These are phyloP conservation scores for Aspergillus cavernicola DNA, from an alignment of 495 filamentous ascomycete genomes.

Conservation along the genomic window DNA sequence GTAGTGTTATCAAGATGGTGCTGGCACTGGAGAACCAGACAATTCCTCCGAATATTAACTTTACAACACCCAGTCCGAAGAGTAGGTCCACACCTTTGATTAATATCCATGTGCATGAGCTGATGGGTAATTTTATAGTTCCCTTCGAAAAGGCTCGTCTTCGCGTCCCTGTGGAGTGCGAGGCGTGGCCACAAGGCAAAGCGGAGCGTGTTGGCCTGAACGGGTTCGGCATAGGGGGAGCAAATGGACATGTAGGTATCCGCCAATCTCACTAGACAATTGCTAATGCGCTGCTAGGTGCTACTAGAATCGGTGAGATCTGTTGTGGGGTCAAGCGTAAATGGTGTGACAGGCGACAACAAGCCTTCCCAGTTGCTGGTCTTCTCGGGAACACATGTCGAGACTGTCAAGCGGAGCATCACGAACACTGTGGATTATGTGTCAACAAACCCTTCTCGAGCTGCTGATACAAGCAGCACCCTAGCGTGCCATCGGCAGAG, in stretches of 20 bases:
- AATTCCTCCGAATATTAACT: slow-evolving; percentile 49
- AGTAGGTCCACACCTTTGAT: slow-evolving; percentile 3
- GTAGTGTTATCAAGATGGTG: slow-evolving; percentile 54
- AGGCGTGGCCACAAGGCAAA: slow-evolving; percentile 23
- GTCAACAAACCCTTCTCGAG: background rate
- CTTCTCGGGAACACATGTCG: slow-evolving; percentile 13
- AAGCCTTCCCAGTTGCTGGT: slow-evolving; percentile 2
- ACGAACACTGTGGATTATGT: background rate
- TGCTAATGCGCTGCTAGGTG: slow-evolving; percentile 6
- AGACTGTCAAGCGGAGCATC: background rate
- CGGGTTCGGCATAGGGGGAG: slow-evolving; percentile 31
- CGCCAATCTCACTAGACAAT: no score
- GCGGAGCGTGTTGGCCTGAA: slow-evolving; percentile 29
- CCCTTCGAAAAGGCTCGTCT: slow-evolving; percentile 7
- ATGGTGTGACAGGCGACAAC: background rate
- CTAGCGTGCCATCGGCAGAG: background rate
- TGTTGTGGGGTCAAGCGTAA: background rate
- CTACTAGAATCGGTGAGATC: slow-evolving; percentile 16
- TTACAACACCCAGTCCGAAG: slow-evolving; percentile 21
- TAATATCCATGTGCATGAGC: no score
- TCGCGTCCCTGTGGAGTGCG: slow-evolving; percentile 21
- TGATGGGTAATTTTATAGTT: background rate
- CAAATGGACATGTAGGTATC: slow-evolving; percentile 25
- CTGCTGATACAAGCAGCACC: background rate
- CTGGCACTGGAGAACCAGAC: slow-evolving; percentile 47